These are phyloP conservation scores for Neotropicomus parvogracilis DNA, from an alignment of 1,284 basidiomycete species.

Conservation along the genomic window DNA sequence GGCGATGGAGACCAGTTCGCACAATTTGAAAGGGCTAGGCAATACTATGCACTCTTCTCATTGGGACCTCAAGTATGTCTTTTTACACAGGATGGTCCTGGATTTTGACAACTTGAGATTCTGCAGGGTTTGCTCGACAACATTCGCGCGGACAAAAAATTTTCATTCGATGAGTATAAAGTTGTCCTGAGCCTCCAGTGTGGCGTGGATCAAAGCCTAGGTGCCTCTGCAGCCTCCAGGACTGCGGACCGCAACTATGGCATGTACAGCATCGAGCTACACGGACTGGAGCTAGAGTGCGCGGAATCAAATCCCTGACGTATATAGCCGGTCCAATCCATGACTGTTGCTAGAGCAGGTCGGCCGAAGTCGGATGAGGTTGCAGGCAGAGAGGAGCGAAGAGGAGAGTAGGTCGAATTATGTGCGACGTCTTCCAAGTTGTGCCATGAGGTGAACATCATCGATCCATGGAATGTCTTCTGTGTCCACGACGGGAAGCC, in stretches of 20 bases:
- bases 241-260: constrained; percentile 68
- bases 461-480: constrained; percentile 37
- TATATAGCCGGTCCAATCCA: constrained; percentile 22
- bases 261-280: constrained; percentile 79
- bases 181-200: constrained; percentile 86
- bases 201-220: constrained; percentile 62
- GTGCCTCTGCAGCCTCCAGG: constrained; percentile 46
- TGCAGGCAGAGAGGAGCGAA: not conserved
- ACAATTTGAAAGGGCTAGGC: constrained; percentile 72
- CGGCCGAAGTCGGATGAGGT: not conserved
- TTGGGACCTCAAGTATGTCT: constrained; percentile 66
- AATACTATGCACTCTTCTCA: constrained; percentile 80
- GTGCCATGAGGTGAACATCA: constrained; percentile 10
- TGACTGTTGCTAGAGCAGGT: not conserved
- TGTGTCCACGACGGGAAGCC: constrained; percentile 27
- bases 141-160: constrained; percentile 61
- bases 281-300: constrained; percentile 68
- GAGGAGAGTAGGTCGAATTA: constrained; percentile 3
- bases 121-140: constrained; percentile 69
- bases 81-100: not conserved
- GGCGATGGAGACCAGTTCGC: constrained; percentile 57
- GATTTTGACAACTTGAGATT: not conserved
- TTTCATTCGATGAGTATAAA: constrained; percentile 88
- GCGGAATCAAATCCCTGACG: constrained; percentile 27
- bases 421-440: constrained; percentile 1